A percentile compares a stretch with the other conserved stretches of the same genome.
Conservation (phyloP, 768 basidiomycete genomes). For the Boletus rubropictus region DNA sequence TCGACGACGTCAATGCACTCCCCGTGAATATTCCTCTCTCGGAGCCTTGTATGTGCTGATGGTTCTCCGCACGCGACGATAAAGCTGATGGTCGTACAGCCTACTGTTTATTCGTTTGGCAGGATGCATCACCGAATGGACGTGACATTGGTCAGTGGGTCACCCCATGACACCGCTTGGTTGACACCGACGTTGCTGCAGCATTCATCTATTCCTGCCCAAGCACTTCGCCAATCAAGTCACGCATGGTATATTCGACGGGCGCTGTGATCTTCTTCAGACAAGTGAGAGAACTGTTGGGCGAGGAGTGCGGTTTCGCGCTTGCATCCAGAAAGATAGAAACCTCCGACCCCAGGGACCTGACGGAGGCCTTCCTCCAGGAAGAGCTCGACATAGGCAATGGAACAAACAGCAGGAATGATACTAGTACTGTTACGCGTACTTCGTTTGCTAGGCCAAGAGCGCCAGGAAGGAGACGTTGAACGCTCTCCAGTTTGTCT, state of each 20-base stretch:
- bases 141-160: constrained; percentile 55
- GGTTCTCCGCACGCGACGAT: neutral
- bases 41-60: constrained; percentile 45
- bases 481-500: neutral
- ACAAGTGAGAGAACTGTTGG: constrained; percentile 48
- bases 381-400: constrained; percentile 45
- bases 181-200: constrained; percentile 25
- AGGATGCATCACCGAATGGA: constrained; percentile 38
- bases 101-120: constrained; percentile 68
- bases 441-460: constrained; percentile 64
- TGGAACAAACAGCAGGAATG: constrained; percentile 1
- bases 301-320: constrained; percentile 35
- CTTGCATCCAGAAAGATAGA: constrained; percentile 65
- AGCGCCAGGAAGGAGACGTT: constrained; percentile 57
- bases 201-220: constrained; percentile 95
- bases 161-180: neutral
- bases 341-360: constrained; percentile 72
- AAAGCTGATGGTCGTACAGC: constrained; percentile 22
- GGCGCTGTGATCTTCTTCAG: constrained; percentile 53
- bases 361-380: constrained; percentile 59
- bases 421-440: neutral
- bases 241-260: constrained; percentile 86
- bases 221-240: constrained; percentile 68
- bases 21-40: constrained; percentile 45
- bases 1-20: constrained; percentile 41